These are phyloP conservation scores for Aspergillus neoniger DNA, from an alignment of 2,329 filamentous ascomycete genomes.

Conservation along the genomic window DNA sequence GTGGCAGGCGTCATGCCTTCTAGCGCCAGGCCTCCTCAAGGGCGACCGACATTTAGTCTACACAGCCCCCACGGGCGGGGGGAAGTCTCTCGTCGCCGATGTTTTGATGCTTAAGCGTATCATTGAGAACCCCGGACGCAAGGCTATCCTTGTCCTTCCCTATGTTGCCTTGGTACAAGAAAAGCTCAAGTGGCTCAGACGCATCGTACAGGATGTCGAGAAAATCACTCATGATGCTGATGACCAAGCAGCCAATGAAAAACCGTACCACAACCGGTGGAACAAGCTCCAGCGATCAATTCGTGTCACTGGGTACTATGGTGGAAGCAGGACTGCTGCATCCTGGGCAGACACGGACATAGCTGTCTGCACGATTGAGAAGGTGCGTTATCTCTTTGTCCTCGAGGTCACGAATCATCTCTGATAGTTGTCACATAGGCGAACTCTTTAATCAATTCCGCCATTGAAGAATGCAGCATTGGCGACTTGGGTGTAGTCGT, in stretches of 20 bases:
- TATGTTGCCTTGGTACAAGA: constrained; percentile 81
- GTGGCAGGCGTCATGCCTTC: constrained; percentile 75
- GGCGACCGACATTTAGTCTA: constrained; percentile 74
- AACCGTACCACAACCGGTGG: constrained; percentile 52
- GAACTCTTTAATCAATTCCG: constrained; percentile 71
- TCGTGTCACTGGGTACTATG: constrained; percentile 72
- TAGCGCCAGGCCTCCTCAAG: constrained; percentile 65
- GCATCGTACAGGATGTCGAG: constrained; percentile 62
- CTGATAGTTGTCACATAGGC: constrained; percentile 51
- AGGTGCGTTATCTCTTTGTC: constrained; percentile 42
- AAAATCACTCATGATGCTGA: constrained; percentile 38
- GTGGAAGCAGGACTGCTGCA: constrained; percentile 66
- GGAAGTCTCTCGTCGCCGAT: constrained; percentile 73
- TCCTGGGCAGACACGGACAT: constrained; percentile 76
- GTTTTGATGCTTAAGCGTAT: constrained; percentile 73
- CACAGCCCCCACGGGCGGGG: constrained; percentile 74
- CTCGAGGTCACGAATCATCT: constrained; percentile 6
- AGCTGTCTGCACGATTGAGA: constrained; percentile 78
- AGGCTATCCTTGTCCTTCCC: constrained; percentile 71
- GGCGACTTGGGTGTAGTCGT: constrained; percentile 67
- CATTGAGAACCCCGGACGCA: constrained; percentile 63
- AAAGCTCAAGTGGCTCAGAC: constrained; percentile 73
- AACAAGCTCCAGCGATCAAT: constrained; percentile 61
- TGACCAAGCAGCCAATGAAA: constrained; percentile 36
- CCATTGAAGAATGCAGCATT: constrained; percentile 70